Evolutionary conservation across 176 grass and related monocot genomes (phyloP), one percentile per base, ranked within the genome.

Genomic region (Lolium rigidum): DNA sequence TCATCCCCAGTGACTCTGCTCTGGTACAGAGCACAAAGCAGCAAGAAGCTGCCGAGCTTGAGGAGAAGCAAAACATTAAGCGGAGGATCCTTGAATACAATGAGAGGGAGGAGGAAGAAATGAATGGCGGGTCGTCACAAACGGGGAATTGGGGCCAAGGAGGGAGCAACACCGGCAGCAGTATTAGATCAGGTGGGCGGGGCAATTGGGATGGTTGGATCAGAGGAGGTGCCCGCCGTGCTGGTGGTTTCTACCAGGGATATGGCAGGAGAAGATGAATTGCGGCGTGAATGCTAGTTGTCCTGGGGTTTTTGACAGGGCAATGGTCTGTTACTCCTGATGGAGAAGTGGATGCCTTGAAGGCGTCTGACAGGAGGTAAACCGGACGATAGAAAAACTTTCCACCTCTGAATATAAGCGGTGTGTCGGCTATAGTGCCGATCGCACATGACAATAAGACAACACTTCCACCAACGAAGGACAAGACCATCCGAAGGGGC

Each of bases 61-160:
- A 97, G 87, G 97, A 96, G 90, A 99, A 99, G 65, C 88, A 90
- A 82, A 88, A 77, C 74, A 92, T 99, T 6, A 99, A 99, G 80
- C 78, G 89, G 57, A 96, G 88, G 85, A 99, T 99, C 69, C 87
- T 99, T 56, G 97, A 99, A 83, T 99, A 99, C 80, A 99, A 94
- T 57, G 97, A 99, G 72, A 91, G 97, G 78, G 97, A 99, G 85
- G 94, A 99, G 48, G 97, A 97, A 79, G 94, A 99, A 91, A 86
- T 90, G 47, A 97, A 87, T 49, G 90, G 86, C 41, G 83, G 87
- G 65, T 90, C 87, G 12, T 85, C 84, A 24, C 85, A 95, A 24
- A 80, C 86, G 83, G 94, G 88, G 18, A 88, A 79, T 72, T 94
- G 92, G 92, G 64, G 79, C 74, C 92, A 85, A 68, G 87, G 89